phyloP scores from a whole-genome alignment of 1,284 basidiomycete genomes.

The Cryptococcus floricola region DNA sequence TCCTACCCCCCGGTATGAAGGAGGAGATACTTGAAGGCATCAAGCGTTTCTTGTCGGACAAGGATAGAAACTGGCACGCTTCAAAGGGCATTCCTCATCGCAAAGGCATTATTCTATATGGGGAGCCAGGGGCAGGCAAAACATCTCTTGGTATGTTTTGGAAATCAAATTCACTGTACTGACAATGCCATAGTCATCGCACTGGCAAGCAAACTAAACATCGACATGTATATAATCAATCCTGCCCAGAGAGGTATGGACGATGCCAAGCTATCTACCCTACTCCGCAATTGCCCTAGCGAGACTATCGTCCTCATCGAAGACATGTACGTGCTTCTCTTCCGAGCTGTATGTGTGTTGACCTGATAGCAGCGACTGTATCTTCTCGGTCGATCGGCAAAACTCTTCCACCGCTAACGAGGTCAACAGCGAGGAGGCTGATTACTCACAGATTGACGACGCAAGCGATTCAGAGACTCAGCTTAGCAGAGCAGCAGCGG shows the following conservation, averaged over 20 bases:
- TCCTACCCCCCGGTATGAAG: slow-evolving; percentile 25
- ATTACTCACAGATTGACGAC: neutral
- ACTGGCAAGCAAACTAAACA: slow-evolving; percentile 22
- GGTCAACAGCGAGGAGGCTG: neutral
- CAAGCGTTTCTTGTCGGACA: slow-evolving; percentile 24
- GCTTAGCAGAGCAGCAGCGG: neutral
- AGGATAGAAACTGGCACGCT: slow-evolving; percentile 27
- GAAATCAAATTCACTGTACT: neutral
- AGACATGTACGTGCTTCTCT: slow-evolving; percentile 25
- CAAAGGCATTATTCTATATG: slow-evolving; percentile 31
- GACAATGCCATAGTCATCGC: slow-evolving; percentile 17
- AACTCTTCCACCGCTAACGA: neutral
- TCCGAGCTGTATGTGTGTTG: neutral
- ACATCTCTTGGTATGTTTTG: slow-evolving; percentile 24
- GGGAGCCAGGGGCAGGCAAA: slow-evolving; percentile 31
- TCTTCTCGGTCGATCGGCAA: slow-evolving; percentile 5
- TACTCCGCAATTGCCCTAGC: slow-evolving; percentile 25
- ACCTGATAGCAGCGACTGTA: slow-evolving; percentile 11
- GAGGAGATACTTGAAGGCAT: slow-evolving; percentile 23
- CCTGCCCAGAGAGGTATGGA: slow-evolving; percentile 33
- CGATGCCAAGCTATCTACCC: slow-evolving; percentile 25
- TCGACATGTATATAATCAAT: slow-evolving; percentile 33
- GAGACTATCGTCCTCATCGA: slow-evolving; percentile 30
- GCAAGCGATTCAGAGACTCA: neutral
- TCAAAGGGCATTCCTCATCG: slow-evolving; percentile 32